Percentiles rank a stretch among this genome's conserved stretches.
These are phyloP conservation scores for Lagenaria siceraria DNA, from an alignment of 306 rosid species.

Conservation along the genomic window DNA sequence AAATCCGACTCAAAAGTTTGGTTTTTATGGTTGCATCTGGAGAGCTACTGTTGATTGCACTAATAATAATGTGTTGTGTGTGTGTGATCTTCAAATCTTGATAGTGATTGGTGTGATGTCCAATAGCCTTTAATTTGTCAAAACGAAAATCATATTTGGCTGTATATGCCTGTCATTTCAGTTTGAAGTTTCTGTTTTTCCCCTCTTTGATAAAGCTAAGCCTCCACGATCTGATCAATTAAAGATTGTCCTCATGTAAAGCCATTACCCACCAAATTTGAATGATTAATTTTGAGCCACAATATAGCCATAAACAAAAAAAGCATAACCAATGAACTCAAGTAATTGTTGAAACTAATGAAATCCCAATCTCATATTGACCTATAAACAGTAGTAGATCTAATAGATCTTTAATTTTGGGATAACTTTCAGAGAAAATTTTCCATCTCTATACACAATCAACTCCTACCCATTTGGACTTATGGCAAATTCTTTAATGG, in stretches of 20 bases:
- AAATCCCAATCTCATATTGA: not conserved
- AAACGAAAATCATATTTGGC: conserved; percentile 46
- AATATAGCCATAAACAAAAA: not conserved
- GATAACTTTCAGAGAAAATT: too few species aligned
- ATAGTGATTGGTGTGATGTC: conserved; percentile 44
- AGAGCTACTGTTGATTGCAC: conserved; percentile 36
- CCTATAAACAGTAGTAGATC: conserved; percentile 5
- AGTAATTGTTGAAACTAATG: conserved; percentile 1
- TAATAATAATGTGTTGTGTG: conserved; percentile 22
- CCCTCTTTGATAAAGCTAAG: conserved; percentile 15
- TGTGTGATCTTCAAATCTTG: conserved; percentile 43
- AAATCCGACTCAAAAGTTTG: conserved; percentile 17
- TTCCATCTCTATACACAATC: not conserved
- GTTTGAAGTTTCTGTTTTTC: conserved; percentile 9
- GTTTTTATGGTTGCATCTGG: conserved; percentile 31
- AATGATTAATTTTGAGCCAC: not conserved
- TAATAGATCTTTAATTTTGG: not conserved
- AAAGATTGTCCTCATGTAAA: conserved; percentile 6
- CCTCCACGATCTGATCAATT: not conserved
- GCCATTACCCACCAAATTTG: not conserved
- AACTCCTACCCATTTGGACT: conserved; percentile 21
- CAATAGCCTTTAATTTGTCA: conserved; percentile 41
- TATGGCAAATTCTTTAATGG: not conserved
- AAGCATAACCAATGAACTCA: not conserved
- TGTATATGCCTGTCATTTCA: conserved; percentile 44